Evolutionary conservation across 1,139 yeast genomes (phyloP).

Genomic region (Yamadazyma diddensiae): DNA sequence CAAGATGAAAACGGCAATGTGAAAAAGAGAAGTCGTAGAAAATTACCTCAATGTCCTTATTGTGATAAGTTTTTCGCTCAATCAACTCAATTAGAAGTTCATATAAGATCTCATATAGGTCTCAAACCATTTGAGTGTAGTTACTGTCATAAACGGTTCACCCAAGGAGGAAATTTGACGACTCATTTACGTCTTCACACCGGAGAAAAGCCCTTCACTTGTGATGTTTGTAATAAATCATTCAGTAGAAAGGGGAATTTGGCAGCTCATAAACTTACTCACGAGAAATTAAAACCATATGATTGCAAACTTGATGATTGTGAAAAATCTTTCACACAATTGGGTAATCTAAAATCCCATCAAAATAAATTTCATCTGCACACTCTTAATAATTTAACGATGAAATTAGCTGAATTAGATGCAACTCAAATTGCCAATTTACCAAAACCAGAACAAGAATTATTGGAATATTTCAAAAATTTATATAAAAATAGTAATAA

Average conservation of each 20-base stretch:
- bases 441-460: slow-evolving; percentile 63
- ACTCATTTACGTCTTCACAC: slow-evolving; percentile 88
- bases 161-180: slow-evolving; percentile 89
- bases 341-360: slow-evolving; percentile 90
- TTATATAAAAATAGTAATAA: slow-evolving; percentile 84
- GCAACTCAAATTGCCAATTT: slow-evolving; percentile 45
- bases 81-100: slow-evolving; percentile 76
- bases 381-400: slow-evolving; percentile 64
- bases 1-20: slow-evolving; percentile 20
- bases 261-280: slow-evolving; percentile 83
- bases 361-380: slow-evolving; percentile 84
- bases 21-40: slow-evolving; percentile 20
- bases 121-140: slow-evolving; percentile 76
- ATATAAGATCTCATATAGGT: slow-evolving; percentile 74
- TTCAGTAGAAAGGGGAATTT: slow-evolving; percentile 89
- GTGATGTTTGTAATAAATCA: slow-evolving; percentile 67
- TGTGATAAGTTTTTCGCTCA: slow-evolving; percentile 72
- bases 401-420: slow-evolving; percentile 56
- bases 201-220: slow-evolving; percentile 84
- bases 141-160: slow-evolving; percentile 76
- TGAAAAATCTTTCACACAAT: slow-evolving; percentile 82
- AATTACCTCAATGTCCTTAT: slow-evolving; percentile 63
- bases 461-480: slow-evolving; percentile 73
- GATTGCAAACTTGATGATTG: slow-evolving; percentile 80
- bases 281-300: slow-evolving; percentile 74